Evolutionary conservation across 2,329 filamentous ascomycete genomes (phyloP).

Genomic region (Diaporthe caulivora): DNA sequence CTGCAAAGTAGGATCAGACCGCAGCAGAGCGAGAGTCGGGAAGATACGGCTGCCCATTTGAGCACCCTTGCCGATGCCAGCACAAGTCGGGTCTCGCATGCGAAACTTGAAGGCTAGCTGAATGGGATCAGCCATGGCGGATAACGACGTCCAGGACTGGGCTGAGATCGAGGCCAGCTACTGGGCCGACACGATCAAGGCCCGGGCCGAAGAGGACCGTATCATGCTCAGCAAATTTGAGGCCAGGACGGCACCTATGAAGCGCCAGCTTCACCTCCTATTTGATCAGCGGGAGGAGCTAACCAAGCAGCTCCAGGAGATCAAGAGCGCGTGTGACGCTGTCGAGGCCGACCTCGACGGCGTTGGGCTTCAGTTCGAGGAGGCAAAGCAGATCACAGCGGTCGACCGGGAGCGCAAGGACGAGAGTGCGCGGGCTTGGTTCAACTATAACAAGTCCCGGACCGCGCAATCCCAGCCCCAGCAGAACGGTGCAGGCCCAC

Average conservation of each 20-base stretch:
- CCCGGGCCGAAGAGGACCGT: constrained; percentile 46
- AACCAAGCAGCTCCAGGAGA: constrained; percentile 52
- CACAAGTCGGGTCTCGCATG: constrained; percentile 11
- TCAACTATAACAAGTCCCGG: constrained; percentile 34
- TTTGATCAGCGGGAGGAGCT: constrained; percentile 53
- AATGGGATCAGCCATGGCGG: constrained; percentile 33
- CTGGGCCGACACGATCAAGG: constrained; percentile 40
- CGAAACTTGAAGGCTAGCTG: constrained; percentile 1
- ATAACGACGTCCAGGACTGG: constrained; percentile 48
- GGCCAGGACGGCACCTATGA: constrained; percentile 46
- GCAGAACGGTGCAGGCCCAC: constrained; percentile 21
- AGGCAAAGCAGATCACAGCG: constrained; percentile 33
- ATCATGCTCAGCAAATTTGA: constrained; percentile 50
- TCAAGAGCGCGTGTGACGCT: constrained; percentile 42
- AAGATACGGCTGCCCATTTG: neutral
- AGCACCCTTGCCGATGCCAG: neutral
- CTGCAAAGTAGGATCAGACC: constrained; percentile 8
- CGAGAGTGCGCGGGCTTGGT: constrained; percentile 33
- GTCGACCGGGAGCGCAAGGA: constrained; percentile 38
- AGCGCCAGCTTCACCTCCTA: constrained; percentile 51
- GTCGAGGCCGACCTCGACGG: constrained; percentile 39
- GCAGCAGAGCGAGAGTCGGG: neutral
- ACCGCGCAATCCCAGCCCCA: constrained; percentile 16
- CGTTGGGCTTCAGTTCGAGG: constrained; percentile 35
- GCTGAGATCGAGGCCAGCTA: constrained; percentile 53